phyloP scores from a whole-genome alignment of 176 grass and related monocot genomes.

The Rhynchospora pubera region DNA sequence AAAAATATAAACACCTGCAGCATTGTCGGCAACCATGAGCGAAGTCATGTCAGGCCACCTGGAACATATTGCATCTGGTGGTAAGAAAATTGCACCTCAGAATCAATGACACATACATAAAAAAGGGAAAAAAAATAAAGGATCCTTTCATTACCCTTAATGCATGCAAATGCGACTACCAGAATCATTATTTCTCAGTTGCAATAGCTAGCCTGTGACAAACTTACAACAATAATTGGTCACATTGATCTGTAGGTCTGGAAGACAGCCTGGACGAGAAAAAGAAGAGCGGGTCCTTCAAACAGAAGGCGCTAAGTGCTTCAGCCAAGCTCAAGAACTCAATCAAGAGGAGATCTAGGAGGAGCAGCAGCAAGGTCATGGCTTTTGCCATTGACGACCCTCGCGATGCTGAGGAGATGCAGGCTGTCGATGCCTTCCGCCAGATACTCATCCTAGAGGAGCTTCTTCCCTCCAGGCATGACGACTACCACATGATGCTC shows the following conservation, averaged over 20 bases:
- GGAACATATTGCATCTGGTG: not conserved
- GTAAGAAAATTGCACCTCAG: conserved; percentile 1
- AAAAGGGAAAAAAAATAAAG: not conserved
- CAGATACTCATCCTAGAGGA: conserved; percentile 91
- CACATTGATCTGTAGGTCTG: conserved; percentile 20
- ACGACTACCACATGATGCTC: conserved; percentile 99
- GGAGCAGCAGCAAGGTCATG: conserved; percentile 97
- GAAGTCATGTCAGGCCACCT: conserved; percentile 23
- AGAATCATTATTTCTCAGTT: not conserved
- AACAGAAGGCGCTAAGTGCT: conserved; percentile 65
- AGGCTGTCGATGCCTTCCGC: conserved; percentile 87
- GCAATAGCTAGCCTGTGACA: not conserved
- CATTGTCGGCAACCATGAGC: conserved; percentile 13
- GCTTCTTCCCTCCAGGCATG: conserved; percentile 81
- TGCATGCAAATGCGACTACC: not conserved
- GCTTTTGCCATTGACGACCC: conserved; percentile 86
- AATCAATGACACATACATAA: not conserved
- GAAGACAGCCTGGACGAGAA: conserved; percentile 29
- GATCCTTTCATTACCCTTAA: not conserved
- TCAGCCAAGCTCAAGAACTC: conserved; percentile 84
- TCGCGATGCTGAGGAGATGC: conserved; percentile 79
- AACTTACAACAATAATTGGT: not conserved
- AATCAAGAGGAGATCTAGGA: conserved; percentile 42
- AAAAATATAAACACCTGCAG: not conserved
- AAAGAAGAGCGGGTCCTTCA: conserved; percentile 45